Evolutionary conservation across 768 basidiomycete species (phyloP).

Genomic region (Mycena rebaudengoi): DNA sequence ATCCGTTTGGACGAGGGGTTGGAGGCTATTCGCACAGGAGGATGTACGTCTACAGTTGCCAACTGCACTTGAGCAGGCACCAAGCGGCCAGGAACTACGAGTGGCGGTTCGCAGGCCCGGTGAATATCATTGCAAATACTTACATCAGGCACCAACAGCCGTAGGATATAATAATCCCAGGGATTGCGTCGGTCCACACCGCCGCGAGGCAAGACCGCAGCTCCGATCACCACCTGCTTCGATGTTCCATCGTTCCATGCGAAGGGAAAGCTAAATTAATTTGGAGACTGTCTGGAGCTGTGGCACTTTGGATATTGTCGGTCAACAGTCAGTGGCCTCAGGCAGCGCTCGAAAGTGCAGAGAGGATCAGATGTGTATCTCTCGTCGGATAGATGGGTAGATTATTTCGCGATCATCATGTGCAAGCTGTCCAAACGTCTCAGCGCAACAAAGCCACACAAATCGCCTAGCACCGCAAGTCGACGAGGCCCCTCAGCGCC

Average conservation of each 20-base stretch:
- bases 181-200: background rate
- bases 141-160: background rate
- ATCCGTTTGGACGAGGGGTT: too few species aligned
- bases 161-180: too few species aligned
- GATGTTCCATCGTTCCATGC: background rate
- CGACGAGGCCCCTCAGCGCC: constrained; percentile 39
- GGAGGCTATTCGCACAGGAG: background rate
- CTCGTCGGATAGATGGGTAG: background rate
- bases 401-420: background rate
- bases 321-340: too few species aligned
- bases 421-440: background rate
- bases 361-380: background rate
- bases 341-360: background rate
- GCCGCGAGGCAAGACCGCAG: background rate
- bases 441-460: background rate
- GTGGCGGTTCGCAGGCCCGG: too few species aligned
- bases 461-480: constrained; percentile 23
- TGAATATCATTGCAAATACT: too few species aligned
- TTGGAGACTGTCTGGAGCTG: background rate
- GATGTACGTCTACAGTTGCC: background rate
- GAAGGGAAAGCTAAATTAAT: background rate
- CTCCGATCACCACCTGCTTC: background rate
- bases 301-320: background rate
- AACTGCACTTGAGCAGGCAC: background rate
- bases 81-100: constrained; percentile 5